Percentiles rank a stretch among this genome's conserved stretches.
These are phyloP conservation scores for Aureobasidium sp. DNA, from an alignment of 2,329 filamentous ascomycete genomes.

Conservation along the genomic window DNA sequence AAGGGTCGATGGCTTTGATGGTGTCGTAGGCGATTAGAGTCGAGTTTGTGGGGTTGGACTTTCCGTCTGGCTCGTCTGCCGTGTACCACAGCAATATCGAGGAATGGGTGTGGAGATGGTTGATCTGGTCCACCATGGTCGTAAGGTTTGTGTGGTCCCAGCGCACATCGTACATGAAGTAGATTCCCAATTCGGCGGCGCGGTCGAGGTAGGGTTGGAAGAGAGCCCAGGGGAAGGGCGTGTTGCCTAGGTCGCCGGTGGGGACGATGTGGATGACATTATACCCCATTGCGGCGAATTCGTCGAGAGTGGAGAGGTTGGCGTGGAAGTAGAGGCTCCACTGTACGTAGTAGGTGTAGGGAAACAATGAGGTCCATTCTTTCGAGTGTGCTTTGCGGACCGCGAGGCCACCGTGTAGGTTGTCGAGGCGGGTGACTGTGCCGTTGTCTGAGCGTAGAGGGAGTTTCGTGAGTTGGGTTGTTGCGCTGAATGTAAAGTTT, in stretches of 20 bases:
- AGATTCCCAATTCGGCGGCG: conserved; percentile 39
- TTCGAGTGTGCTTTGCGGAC: conserved; percentile 30
- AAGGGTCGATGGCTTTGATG: conserved; percentile 48
- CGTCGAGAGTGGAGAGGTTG: conserved; percentile 31
- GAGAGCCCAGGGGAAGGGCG: conserved; percentile 35
- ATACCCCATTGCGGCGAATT: conserved; percentile 36
- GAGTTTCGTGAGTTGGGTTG: conserved; percentile 33
- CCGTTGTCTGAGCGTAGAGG: conserved; percentile 34
- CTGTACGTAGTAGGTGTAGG: conserved; percentile 39
- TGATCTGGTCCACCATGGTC: conserved; percentile 32
- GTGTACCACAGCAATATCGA: conserved; percentile 42
- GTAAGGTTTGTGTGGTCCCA: conserved; percentile 34
- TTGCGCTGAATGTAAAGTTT: conserved; percentile 30
- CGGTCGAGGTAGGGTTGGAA: conserved; percentile 36
- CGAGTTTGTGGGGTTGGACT: conserved; percentile 46
- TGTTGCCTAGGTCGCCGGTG: conserved; percentile 21
- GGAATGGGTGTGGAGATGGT: conserved; percentile 27
- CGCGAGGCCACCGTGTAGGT: conserved; percentile 38
- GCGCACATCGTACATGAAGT: conserved; percentile 41
- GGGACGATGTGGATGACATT: conserved; percentile 40
- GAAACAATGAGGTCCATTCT: conserved; percentile 35
- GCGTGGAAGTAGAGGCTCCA: conserved; percentile 31
- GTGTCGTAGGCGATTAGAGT: conserved; percentile 36
- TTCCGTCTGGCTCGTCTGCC: conserved; percentile 50
- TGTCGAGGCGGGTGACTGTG: conserved; percentile 40